A percentile compares a stretch with the other conserved stretches of the same genome.
These are phyloP conservation scores for Coniochaeta sp. DNA, from an alignment of 2,329 filamentous ascomycete species.

Conservation along the genomic window DNA sequence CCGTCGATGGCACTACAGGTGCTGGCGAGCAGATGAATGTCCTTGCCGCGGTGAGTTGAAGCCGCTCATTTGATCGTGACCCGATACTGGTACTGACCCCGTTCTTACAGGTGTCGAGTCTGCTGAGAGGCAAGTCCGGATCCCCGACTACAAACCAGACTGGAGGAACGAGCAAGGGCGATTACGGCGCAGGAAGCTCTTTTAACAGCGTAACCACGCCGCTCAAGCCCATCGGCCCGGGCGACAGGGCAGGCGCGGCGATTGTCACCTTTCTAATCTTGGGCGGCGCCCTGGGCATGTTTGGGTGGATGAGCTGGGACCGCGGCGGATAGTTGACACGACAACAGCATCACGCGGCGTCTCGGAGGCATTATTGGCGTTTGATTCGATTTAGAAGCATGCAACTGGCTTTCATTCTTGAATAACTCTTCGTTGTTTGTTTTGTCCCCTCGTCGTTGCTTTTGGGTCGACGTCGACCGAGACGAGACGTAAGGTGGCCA, in stretches of 20 bases:
- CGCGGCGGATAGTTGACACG: background rate
- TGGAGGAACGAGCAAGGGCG: slow-evolving; percentile 42
- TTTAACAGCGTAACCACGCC: slow-evolving; percentile 20
- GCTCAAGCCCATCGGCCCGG: slow-evolving; percentile 28
- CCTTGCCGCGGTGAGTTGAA: slow-evolving; percentile 44
- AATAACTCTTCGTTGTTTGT: no score
- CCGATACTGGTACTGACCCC: no score
- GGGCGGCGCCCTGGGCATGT: slow-evolving; percentile 32
- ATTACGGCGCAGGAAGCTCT: slow-evolving; percentile 30
- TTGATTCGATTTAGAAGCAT: background rate
- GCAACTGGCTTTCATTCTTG: background rate
- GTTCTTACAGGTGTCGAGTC: no score
- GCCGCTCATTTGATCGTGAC: no score
- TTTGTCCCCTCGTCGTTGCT: no score
- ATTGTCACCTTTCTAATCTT: slow-evolving; percentile 40
- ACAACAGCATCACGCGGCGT: no score
- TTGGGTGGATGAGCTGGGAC: slow-evolving; percentile 43
- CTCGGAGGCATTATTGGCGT: no score
- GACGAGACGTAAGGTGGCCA: no score
- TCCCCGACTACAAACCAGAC: slow-evolving; percentile 36
- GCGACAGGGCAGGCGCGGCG: slow-evolving; percentile 40
- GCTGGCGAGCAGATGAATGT: slow-evolving; percentile 55
- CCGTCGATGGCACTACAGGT: slow-evolving; percentile 45
- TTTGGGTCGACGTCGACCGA: no score
- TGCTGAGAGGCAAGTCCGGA: slow-evolving; percentile 33